Conservation (phyloP, 2,329 filamentous ascomycete species). For the Davidsoniella australis region DNA sequence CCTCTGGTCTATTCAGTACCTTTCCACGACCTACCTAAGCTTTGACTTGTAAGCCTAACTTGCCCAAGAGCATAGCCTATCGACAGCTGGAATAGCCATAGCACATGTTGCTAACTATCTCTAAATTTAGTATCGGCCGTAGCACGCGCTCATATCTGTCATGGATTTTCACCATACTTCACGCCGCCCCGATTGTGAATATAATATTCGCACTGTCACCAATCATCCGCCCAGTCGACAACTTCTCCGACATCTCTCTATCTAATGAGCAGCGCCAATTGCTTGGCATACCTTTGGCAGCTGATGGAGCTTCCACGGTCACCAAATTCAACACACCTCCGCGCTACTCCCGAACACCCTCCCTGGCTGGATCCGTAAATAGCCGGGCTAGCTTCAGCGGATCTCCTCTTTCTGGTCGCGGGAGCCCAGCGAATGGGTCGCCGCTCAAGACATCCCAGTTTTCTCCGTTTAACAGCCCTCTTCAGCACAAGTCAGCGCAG, state of each 20-base stretch:
- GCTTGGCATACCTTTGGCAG: slow-evolving; percentile 63
- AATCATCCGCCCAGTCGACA: slow-evolving; percentile 52
- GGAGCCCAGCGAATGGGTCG: slow-evolving; percentile 26
- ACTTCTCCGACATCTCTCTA: slow-evolving; percentile 75
- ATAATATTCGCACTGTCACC: slow-evolving; percentile 55
- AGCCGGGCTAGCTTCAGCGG: slow-evolving; percentile 38
- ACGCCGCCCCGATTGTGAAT: slow-evolving; percentile 50
- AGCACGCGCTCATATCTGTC: slow-evolving; percentile 9
- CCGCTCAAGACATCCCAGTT: slow-evolving; percentile 26
- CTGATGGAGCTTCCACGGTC: slow-evolving; percentile 29
- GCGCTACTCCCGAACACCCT: slow-evolving; percentile 63
- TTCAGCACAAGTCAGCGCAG: slow-evolving; percentile 46
- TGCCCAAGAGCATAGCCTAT: background rate
- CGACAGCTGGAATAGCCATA: slow-evolving; percentile 18
- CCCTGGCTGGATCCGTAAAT: slow-evolving; percentile 42
- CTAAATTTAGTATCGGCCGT: slow-evolving; percentile 5
- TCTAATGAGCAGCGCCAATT: slow-evolving; percentile 53
- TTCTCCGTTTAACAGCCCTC: slow-evolving; percentile 29
- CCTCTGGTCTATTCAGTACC: slow-evolving; percentile 22
- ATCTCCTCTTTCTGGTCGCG: slow-evolving; percentile 41
- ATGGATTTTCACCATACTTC: slow-evolving; percentile 30
- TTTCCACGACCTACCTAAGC: slow-evolving; percentile 22
- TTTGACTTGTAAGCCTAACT: slow-evolving; percentile 23
- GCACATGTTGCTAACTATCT: slow-evolving; percentile 7
- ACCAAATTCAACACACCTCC: slow-evolving; percentile 66